phyloP scores from a whole-genome alignment of 225 moss, liverwort and hornwort species.

The Lunularia cruciata region DNA sequence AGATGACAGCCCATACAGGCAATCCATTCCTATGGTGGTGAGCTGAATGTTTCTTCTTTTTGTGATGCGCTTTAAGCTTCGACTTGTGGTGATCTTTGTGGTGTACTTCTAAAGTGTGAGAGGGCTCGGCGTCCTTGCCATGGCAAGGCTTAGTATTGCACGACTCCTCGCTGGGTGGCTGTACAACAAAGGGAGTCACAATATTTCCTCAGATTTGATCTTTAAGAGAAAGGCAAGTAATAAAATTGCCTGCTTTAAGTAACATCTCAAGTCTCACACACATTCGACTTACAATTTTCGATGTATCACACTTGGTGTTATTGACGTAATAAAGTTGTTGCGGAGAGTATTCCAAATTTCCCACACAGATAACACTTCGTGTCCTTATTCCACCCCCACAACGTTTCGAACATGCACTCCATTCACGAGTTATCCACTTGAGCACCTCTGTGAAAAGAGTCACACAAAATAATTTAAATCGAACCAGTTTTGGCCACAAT shows the following conservation, averaged over 20 bases:
- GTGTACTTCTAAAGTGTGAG: neutral
- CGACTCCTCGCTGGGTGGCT: conserved; percentile 30
- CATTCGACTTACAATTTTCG: conserved; percentile 49
- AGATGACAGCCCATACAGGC: conserved; percentile 57
- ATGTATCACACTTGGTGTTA: conserved; percentile 59
- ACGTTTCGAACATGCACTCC: conserved; percentile 64
- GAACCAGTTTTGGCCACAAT: too few species aligned
- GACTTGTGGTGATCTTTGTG: neutral
- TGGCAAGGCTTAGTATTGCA: conserved; percentile 25
- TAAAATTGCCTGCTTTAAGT: too few species aligned
- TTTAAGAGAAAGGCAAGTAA: too few species aligned
- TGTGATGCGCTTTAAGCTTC: conserved; percentile 4
- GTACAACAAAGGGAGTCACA: conserved; percentile 2
- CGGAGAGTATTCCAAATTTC: conserved; percentile 53
- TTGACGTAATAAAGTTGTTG: conserved; percentile 47
- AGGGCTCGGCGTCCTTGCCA: neutral
- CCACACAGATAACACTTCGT: conserved; percentile 58
- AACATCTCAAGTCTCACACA: too few species aligned
- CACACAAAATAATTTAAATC: too few species aligned
- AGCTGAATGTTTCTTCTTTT: conserved; percentile 33
- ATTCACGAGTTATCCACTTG: conserved; percentile 62
- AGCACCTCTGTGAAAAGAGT: conserved; percentile 64
- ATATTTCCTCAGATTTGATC: too few species aligned
- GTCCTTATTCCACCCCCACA: conserved; percentile 60
- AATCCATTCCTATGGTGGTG: conserved; percentile 34